Conservation (phyloP, 208 protist species). For the Trypanosoma theileri region DNA sequence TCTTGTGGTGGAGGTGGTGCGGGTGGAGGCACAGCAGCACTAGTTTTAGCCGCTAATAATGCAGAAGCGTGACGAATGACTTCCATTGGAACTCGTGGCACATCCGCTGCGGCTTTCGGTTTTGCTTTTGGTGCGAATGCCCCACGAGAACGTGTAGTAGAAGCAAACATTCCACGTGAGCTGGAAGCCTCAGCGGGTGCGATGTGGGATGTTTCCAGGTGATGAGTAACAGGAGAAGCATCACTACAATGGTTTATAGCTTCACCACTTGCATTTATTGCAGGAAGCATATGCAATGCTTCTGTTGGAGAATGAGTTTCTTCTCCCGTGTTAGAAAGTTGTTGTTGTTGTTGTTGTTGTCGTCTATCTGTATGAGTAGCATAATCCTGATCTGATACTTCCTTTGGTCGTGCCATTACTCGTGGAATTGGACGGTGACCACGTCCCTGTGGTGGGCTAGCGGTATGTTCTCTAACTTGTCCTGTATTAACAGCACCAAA, state of each 20-base stretch:
- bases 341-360: background rate
- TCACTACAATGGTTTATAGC: background rate
- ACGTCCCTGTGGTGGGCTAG: background rate
- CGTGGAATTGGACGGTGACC: background rate
- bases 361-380: background rate
- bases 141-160: conserved; percentile 26
- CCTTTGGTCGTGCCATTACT: background rate
- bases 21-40: background rate
- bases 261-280: background rate
- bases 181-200: conserved; percentile 1
- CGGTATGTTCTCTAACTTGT: background rate
- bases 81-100: conserved; percentile 55
- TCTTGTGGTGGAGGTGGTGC: background rate
- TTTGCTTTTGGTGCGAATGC: conserved; percentile 78
- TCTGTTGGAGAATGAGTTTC: background rate
- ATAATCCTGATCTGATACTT: background rate
- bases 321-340: background rate
- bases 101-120: conserved; percentile 52
- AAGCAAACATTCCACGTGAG: background rate
- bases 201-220: background rate
- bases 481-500: background rate
- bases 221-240: background rate
- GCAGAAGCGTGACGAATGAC: conserved; percentile 69
- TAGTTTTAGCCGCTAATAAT: conserved; percentile 26
- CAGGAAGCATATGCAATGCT: background rate